Evolutionary conservation across 352 stramenopile genomes (phyloP), one percentile per base, ranked within the genome.

Genomic region (Pythium aphanidermatum): DNA sequence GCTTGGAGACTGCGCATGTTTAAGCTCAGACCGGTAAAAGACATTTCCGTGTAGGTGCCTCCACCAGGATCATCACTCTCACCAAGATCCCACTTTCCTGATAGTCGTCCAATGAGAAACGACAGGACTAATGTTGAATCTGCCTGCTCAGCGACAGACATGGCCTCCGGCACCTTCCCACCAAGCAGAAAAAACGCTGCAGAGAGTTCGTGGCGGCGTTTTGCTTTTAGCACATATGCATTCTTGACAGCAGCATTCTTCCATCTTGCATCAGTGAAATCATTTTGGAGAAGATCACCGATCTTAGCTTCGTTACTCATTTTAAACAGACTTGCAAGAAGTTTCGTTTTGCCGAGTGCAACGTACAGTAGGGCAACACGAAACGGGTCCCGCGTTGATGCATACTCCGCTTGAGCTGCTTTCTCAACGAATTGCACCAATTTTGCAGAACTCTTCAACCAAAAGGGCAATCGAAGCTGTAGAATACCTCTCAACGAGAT

Each of bases 191-290:
- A 95, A 35, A 95, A 95, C 1, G 83, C 70, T 2, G 83, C 81
- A 0, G 81, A 87, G 9, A 95, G 56, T 37, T 74, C 66, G 32
- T 85, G 92, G 12, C 80, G 78, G 17, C 87, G 76, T 50, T 96
- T 94, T 13, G 73, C 72, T 47, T 95, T 92, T 14, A 96, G 52
- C 26, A 92, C 82, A 46, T 88, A 95, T 0, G 85, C 85, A 36
- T 96, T 96, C 57, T 96, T 96, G n/a, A 94, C 78, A 12, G 85
- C 83, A 9, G 81, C 83, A 35, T 83, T 91, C 38, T 85, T 83
- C 85, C 84, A 95, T 27, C 81, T 74, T 23, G 68, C 41, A 16
- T 96, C 80, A 0, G 60, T 57, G 55, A 96, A 95, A 45, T 96
- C 70, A 45, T 95, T 94, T 12, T 52, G 62, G 9, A 96, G 24